These are phyloP conservation scores for Striga hermonthica DNA, from an alignment of 305 asterid genomes.

Conservation along the genomic window DNA sequence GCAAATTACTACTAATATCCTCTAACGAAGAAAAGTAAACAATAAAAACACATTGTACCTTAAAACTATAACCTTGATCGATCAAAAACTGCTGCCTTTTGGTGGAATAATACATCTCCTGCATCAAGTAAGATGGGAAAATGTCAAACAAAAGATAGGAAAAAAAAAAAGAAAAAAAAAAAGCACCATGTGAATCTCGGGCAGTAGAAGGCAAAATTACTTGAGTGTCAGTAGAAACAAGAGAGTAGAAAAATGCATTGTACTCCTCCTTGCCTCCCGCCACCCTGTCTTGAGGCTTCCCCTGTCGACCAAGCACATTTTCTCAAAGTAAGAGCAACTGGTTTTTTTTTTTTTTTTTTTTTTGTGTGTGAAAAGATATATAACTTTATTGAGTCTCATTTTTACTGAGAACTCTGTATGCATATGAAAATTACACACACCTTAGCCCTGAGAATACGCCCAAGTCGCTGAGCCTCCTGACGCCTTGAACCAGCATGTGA, in stretches of 20 bases:
- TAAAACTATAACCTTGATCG: slow-evolving; percentile 97
- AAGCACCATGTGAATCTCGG: slow-evolving; percentile 13
- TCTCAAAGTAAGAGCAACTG: slow-evolving; percentile 13
- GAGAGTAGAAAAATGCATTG: slow-evolving; percentile 97
- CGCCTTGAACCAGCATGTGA: slow-evolving; percentile 99
- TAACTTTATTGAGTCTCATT: too few species aligned
- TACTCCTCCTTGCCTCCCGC: slow-evolving; percentile 98
- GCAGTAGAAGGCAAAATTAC: slow-evolving; percentile 34
- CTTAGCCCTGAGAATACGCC: slow-evolving; percentile 99
- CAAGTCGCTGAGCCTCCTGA: slow-evolving; percentile 98
- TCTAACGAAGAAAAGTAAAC: background rate
- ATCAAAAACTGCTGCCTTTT: slow-evolving; percentile 96
- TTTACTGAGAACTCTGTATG: background rate
- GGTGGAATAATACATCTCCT: slow-evolving; percentile 95
- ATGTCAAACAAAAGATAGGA: slow-evolving; percentile 12
- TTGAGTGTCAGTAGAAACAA: slow-evolving; percentile 97
- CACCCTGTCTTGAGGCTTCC: slow-evolving; percentile 87
- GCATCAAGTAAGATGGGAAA: slow-evolving; percentile 25
- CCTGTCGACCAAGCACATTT: slow-evolving; percentile 51
- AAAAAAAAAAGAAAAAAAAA: background rate
- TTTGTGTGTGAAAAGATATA: too few species aligned
- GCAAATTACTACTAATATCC: background rate
- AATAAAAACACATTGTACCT: slow-evolving; percentile 45
- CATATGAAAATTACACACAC: slow-evolving; percentile 33
- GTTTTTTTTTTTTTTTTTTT: background rate